Evolutionary conservation across 106 monocot species (phyloP).

Genomic region (Dendrobium officinale): DNA sequence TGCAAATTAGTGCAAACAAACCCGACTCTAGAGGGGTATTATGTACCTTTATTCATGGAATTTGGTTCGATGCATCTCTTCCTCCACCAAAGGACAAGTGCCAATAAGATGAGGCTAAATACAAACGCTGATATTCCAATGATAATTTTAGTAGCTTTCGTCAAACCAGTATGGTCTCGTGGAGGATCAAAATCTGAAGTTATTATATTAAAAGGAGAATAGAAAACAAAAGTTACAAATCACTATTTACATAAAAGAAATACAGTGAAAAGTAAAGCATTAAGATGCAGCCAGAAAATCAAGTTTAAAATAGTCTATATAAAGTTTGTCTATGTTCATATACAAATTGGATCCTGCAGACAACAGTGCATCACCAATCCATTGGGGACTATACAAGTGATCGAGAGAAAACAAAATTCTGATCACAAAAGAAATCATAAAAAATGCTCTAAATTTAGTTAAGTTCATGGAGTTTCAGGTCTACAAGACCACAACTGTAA

Average conservation of each 20-base stretch:
- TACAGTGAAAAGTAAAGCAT: neutral
- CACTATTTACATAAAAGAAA: neutral
- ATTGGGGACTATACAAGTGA: neutral
- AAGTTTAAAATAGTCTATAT: neutral
- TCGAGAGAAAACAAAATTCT: too few species aligned
- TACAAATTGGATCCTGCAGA: neutral
- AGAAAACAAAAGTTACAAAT: neutral
- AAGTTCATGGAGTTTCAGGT: neutral
- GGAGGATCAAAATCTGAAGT: conserved; percentile 7
- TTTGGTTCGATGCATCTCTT: neutral
- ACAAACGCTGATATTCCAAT: conserved; percentile 2
- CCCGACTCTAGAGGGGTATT: neutral
- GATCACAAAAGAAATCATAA: neutral
- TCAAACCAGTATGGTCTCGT: conserved; percentile 1
- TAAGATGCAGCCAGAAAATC: neutral
- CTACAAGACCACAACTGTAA: neutral
- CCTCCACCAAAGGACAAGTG: conserved; percentile 7
- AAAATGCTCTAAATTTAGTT: neutral
- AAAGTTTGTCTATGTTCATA: neutral
- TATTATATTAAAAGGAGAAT: neutral
- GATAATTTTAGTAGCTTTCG: neutral
- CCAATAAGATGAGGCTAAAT: neutral
- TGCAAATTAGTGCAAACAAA: neutral
- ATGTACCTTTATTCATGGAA: conserved; percentile 6
- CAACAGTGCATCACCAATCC: neutral